These are phyloP conservation scores for Diaporthe caulivora DNA, from an alignment of 2,329 filamentous ascomycete genomes.

Conservation along the genomic window DNA sequence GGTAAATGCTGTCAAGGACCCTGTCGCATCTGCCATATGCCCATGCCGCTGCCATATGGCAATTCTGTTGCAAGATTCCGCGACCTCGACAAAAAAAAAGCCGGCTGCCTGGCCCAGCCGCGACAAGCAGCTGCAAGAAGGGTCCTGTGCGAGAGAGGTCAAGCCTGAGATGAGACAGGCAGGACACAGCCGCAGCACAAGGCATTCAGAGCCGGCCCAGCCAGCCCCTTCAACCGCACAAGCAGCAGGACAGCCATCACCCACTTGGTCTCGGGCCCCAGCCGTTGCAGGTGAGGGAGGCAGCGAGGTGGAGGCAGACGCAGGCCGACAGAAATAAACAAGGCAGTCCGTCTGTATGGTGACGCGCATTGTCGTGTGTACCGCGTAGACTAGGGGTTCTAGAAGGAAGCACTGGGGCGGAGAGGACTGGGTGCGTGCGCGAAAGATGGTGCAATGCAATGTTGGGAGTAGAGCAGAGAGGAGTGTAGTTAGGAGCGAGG, in stretches of 20 bases:
- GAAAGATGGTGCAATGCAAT: neutral
- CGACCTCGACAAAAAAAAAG: neutral
- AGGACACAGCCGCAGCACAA: neutral
- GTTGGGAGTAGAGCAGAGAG: neutral
- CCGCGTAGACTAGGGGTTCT: constrained; percentile 25
- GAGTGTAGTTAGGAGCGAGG: constrained; percentile 11
- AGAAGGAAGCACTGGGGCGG: constrained; percentile 29
- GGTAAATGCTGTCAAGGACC: constrained; percentile 29
- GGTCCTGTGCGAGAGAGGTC: constrained; percentile 6
- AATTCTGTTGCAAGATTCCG: constrained; percentile 26
- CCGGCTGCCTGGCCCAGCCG: constrained; percentile 15
- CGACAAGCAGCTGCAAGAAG: constrained; percentile 31
- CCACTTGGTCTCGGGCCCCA: constrained; percentile 23
- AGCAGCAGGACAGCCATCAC: constrained; percentile 20
- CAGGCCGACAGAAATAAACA: constrained; percentile 29
- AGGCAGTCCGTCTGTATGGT: constrained; percentile 26
- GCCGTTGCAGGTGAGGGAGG: neutral
- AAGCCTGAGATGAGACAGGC: constrained; percentile 1
- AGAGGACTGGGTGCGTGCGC: constrained; percentile 2
- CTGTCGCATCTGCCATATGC: constrained; percentile 33
- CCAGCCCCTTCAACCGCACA: constrained; percentile 4
- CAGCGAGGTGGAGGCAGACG: constrained; percentile 14
- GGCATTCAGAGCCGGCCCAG: constrained; percentile 36
- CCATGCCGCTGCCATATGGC: constrained; percentile 35
- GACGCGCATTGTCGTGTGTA: constrained; percentile 27